Conservation (phyloP, 176 grass and related monocot species). For the Musa acuminata region DNA sequence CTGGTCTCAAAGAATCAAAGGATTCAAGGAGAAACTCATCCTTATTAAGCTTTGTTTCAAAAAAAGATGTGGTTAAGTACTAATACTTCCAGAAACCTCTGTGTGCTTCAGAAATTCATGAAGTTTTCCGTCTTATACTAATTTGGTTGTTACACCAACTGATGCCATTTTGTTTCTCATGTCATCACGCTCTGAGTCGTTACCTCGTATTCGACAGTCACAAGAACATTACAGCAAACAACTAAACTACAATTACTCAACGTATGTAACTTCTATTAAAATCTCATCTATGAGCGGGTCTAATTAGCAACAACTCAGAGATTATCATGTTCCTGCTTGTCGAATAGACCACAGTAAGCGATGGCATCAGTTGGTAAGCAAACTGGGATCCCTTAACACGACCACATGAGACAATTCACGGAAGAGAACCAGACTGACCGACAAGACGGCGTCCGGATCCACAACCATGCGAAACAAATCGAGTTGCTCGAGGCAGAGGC, state of each 20-base stretch:
- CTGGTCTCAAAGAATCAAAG: not conserved
- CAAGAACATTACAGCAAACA: not conserved
- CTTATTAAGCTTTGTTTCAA: not conserved
- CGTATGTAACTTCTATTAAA: not conserved
- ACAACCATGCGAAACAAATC: conserved; percentile 56
- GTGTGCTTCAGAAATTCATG: too few relatives aligned
- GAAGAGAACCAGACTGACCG: conserved; percentile 24
- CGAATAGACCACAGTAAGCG: not conserved
- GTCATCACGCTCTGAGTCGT: not conserved
- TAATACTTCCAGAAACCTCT: not conserved
- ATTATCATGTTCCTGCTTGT: not conserved
- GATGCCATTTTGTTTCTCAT: not conserved
- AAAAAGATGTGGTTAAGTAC: not conserved
- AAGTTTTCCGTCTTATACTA: too few relatives aligned
- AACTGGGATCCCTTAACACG: not conserved
- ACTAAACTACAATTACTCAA: not conserved
- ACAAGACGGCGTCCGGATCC: conserved; percentile 37
- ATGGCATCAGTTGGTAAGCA: not conserved
- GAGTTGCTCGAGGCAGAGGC: conserved; percentile 60
- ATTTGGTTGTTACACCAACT: too few relatives aligned
- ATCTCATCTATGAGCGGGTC: not conserved
- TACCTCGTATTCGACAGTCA: not conserved
- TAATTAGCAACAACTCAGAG: not conserved
- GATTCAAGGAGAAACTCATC: not conserved
- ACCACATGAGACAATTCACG: not conserved